Conservation (phyloP, 2,329 filamentous ascomycete species). For the Stachybotrys chartarum region DNA sequence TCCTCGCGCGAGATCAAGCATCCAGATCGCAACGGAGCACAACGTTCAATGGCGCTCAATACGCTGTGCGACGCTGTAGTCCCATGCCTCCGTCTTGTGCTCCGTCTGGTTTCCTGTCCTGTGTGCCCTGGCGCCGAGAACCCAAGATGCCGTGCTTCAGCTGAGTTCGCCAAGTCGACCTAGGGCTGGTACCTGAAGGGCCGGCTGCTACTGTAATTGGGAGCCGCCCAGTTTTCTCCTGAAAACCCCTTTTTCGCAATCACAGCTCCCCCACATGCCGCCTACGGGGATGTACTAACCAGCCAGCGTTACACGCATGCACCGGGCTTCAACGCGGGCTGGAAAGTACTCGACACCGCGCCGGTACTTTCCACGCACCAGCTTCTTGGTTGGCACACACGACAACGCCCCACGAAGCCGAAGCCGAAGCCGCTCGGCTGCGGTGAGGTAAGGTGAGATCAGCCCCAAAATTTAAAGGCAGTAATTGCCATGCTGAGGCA, state of each 20-base stretch:
- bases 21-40: too few species aligned
- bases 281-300: background rate
- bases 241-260: background rate
- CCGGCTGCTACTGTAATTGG: too few species aligned
- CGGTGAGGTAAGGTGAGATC: background rate
- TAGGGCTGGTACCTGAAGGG: background rate
- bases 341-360: background rate
- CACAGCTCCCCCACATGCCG: background rate
- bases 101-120: too few species aligned
- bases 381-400: background rate
- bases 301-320: background rate
- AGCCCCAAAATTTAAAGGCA: background rate
- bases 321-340: background rate
- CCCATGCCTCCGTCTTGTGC: too few species aligned
- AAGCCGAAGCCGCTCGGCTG: background rate
- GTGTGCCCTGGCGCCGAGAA: too few species aligned
- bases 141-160: background rate
- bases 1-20: too few species aligned
- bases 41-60: too few species aligned
- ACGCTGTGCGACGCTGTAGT: too few species aligned
- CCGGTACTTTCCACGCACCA: background rate
- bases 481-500: too few species aligned
- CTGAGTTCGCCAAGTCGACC: background rate
- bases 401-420: background rate
- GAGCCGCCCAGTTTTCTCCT: background rate